Evolutionary conservation across 352 stramenopile species (phyloP).

Genomic region (Discostella stelligera): DNA sequence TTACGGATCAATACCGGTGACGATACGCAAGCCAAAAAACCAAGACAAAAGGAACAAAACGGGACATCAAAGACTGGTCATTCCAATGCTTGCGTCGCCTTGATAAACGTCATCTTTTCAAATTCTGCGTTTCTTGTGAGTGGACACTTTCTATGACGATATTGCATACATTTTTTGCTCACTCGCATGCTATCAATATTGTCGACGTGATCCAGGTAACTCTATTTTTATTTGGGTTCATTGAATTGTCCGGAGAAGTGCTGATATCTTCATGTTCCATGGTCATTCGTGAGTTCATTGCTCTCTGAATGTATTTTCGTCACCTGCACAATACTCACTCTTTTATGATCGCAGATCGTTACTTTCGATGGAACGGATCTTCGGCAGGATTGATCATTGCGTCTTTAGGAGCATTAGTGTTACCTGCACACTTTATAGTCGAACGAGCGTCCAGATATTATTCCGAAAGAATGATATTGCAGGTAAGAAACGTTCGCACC

Average conservation of each 20-base stretch:
- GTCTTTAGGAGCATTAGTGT: conserved; percentile 47
- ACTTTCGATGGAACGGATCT: conserved; percentile 59
- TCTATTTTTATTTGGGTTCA: conserved; percentile 65
- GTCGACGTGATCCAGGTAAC: conserved; percentile 35
- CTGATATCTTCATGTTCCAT: conserved; percentile 75
- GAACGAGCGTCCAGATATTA: conserved; percentile 54
- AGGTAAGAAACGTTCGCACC: conserved; percentile 21
- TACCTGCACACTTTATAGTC: conserved; percentile 71
- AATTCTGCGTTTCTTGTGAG: conserved; percentile 50
- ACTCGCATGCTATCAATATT: conserved; percentile 1
- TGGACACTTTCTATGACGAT: not conserved
- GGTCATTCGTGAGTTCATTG: conserved; percentile 31
- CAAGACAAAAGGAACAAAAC: not conserved
- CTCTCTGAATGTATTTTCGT: not conserved
- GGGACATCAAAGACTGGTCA: not conserved
- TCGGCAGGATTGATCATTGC: conserved; percentile 62
- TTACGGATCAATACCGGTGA: conserved; percentile 47
- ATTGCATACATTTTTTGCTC: conserved; percentile 8
- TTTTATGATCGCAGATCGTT: conserved; percentile 31
- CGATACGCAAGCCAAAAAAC: not conserved
- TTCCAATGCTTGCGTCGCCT: not conserved
- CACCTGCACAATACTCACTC: not conserved
- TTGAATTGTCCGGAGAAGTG: conserved; percentile 63
- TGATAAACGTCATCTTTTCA: conserved; percentile 34
- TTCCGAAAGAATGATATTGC: conserved; percentile 57